Conservation (phyloP, 164 flowering plant genomes). For the Paratinospora sagittata region DNA sequence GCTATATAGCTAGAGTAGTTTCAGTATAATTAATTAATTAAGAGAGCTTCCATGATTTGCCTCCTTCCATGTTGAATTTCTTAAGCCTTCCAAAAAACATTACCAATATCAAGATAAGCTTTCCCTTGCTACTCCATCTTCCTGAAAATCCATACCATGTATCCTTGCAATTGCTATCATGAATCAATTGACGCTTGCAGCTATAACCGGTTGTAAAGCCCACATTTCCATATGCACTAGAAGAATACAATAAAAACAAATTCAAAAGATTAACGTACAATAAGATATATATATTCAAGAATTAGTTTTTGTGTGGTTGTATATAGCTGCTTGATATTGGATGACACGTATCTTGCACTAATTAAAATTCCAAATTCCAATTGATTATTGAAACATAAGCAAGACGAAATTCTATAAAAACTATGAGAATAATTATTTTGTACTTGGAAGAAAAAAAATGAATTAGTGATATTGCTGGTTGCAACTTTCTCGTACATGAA, state of each 20-base stretch:
- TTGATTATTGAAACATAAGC: too few relatives aligned
- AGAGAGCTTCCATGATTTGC: constrained; percentile 49
- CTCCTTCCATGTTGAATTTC: constrained; percentile 47
- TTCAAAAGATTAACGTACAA: background rate
- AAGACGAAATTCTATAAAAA: too few relatives aligned
- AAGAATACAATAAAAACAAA: background rate
- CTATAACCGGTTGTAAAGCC: constrained; percentile 70
- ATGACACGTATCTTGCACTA: too few relatives aligned
- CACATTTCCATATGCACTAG: constrained; percentile 75
- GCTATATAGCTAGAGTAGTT: too few relatives aligned
- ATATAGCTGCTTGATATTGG: too few relatives aligned
- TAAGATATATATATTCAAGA: background rate
- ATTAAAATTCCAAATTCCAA: too few relatives aligned
- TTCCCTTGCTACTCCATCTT: constrained; percentile 57
- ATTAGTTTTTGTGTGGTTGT: too few relatives aligned
- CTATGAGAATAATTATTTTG: too few relatives aligned
- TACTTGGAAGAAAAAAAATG: too few relatives aligned
- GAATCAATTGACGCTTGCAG: constrained; percentile 34
- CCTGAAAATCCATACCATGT: constrained; percentile 52
- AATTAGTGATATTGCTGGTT: too few relatives aligned
- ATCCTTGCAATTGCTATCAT: constrained; percentile 33
- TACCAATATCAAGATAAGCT: constrained; percentile 46
- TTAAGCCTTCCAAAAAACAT: constrained; percentile 72
- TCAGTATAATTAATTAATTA: too few relatives aligned
- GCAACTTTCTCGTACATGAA: too few relatives aligned